phyloP scores from a whole-genome alignment of 1,139 yeast species.

The Taphrina sp. region DNA sequence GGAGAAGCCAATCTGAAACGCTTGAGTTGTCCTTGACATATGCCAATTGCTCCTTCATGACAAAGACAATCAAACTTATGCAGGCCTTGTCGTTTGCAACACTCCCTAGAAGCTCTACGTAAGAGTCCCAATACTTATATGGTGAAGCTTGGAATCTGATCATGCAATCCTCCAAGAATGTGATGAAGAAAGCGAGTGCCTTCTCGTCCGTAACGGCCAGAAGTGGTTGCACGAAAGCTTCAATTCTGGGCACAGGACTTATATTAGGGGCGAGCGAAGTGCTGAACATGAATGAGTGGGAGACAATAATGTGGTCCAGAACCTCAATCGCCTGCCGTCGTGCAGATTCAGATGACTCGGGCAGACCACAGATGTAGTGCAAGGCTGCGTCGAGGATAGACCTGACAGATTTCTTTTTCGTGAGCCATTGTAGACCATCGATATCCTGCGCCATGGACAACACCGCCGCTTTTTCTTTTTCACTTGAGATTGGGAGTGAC shows the following conservation, averaged over 20 bases:
- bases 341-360: background rate
- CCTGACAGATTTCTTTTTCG: slow-evolving; percentile 3
- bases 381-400: slow-evolving; percentile 4
- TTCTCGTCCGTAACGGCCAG: background rate
- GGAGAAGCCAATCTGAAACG: background rate
- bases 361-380: background rate
- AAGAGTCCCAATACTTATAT: slow-evolving; percentile 15
- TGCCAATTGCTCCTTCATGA: slow-evolving; percentile 10
- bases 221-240: slow-evolving; percentile 6
- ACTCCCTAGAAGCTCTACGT: too few relatives aligned
- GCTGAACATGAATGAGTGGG: slow-evolving; percentile 20
- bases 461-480: slow-evolving; percentile 1
- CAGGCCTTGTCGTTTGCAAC: background rate
- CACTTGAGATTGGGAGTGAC: background rate
- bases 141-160: slow-evolving; percentile 23
- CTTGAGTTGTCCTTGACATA: background rate
- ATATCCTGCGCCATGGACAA: slow-evolving; percentile 1
- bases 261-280: background rate
- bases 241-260: slow-evolving; percentile 1
- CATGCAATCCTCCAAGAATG: slow-evolving; percentile 18
- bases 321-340: background rate
- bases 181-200: background rate
- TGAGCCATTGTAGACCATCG: slow-evolving; percentile 9
- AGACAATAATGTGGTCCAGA: background rate
- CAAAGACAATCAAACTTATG: too few relatives aligned